Evolutionary conservation across 2,329 filamentous ascomycete genomes (phyloP), one percentile per base, ranked within the genome.

Genomic region (Cladosporium halotolerans): DNA sequence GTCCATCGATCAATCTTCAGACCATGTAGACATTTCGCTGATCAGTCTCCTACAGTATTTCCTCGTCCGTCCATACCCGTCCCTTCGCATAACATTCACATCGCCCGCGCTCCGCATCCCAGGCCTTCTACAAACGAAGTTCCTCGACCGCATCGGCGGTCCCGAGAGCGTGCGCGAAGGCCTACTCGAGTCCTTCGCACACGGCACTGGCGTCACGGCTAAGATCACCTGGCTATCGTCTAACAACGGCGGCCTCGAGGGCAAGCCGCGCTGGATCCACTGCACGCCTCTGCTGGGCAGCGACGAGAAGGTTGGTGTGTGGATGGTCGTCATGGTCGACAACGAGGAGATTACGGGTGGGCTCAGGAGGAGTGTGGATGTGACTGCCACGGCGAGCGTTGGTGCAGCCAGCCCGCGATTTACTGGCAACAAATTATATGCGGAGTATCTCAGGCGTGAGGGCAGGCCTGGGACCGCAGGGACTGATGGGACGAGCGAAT

Each of bases 101-200:
- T 85, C 82, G 1, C 84, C 84, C 0, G 79, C 81, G 1, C 76
- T 88, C 28, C 79, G 84, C 2, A 78, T 86, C 0, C 84, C 84
- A 0, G 84, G 84, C 0, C 84, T 87, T 46, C 71, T 88, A 0
- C 73, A 75, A 57, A 71, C 69, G 9, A 69, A 70, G 47, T 68
- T 76, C 49, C 63, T 75, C 33, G 69, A 72, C 18, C 71, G 72
- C 43, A 66, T 76, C n/a, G 71, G 68, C 23, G 73, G 72, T 4
- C 65, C 72, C 1, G 44, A 59, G 11, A 61, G 65, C 10, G 66
- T 73, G 2, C 66, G 71, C 16, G 65, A 66, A 46, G 70, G 68
- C 11, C 62, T 76, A 13, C 58, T 65, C 7, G 68, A 74, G 45
- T 68, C 72, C 8, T 64, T 76, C 18, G 54, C 63, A 6, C 61